A percentile compares a stretch with the other conserved stretches of the same genome.
phyloP scores from a whole-genome alignment of 331 rosid genomes.

The Spiraea crenata region DNA sequence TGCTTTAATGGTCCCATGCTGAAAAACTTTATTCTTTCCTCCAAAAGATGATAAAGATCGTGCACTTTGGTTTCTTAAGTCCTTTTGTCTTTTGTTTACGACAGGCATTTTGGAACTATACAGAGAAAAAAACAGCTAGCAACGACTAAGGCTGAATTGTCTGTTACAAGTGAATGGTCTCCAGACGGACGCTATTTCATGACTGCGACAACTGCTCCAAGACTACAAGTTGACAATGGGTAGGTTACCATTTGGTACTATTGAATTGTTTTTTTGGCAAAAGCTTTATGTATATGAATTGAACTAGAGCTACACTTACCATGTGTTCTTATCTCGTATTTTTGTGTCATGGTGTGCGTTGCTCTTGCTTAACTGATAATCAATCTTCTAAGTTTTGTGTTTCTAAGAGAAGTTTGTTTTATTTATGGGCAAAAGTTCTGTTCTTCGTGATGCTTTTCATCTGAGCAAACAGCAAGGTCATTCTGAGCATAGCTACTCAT shows the following conservation, averaged over 20 bases:
- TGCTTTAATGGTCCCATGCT: background rate
- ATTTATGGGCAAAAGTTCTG: constrained; percentile 1
- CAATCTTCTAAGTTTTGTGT: background rate
- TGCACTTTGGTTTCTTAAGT: constrained; percentile 9
- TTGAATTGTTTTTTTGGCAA: background rate
- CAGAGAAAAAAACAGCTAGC: constrained; percentile 64
- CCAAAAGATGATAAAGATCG: background rate
- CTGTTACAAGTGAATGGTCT: constrained; percentile 97
- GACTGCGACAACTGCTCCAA: constrained; percentile 98
- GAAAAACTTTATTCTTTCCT: background rate
- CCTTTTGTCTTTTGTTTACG: constrained; percentile 20
- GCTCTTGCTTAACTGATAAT: background rate
- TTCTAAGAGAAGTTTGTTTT: constrained; percentile 17
- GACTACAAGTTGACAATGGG: constrained; percentile 98
- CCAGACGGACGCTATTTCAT: constrained; percentile 91
- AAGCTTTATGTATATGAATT: background rate
- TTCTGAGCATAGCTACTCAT: background rate
- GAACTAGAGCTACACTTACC: background rate
- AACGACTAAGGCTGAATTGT: constrained; percentile 79
- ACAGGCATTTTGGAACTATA: constrained; percentile 90
- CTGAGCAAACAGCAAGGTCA: background rate
- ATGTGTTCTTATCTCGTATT: background rate
- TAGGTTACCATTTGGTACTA: constrained; percentile 25
- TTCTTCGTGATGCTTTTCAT: constrained; percentile 1
- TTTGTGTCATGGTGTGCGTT: background rate